Percentiles rank a stretch among this genome's conserved stretches.
These are phyloP conservation scores for Triangularia verruculosa DNA, from an alignment of 2,329 filamentous ascomycete genomes.

Conservation along the genomic window DNA sequence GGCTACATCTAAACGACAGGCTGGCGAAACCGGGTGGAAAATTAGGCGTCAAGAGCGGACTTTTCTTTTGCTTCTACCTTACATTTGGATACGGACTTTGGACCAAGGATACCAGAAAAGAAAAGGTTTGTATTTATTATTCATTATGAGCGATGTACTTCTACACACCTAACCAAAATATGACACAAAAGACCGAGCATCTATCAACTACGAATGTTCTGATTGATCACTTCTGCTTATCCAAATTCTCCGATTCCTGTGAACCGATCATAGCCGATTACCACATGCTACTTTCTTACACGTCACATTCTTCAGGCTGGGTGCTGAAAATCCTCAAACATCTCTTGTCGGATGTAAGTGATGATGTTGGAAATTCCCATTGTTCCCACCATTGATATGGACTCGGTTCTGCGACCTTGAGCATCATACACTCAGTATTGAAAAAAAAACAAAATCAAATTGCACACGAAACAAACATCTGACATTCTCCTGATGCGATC, in stretches of 20 bases:
- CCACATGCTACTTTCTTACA: background rate
- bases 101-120: background rate
- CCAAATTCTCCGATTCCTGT: background rate
- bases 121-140: constrained; percentile 1
- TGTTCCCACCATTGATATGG: background rate
- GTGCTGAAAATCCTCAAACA: background rate
- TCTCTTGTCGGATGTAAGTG: background rate
- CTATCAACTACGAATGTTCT: background rate
- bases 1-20: background rate
- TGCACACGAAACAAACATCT: background rate
- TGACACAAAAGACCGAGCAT: background rate
- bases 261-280: background rate
- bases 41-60: background rate
- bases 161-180: background rate
- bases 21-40: background rate
- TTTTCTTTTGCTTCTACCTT: background rate
- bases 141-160: background rate
- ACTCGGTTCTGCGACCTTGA: background rate
- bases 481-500: background rate
- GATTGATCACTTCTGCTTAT: background rate
- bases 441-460: background rate
- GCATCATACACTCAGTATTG: background rate
- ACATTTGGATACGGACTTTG: background rate
- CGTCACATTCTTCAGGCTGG: background rate
- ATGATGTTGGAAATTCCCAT: background rate